Evolutionary conservation across 139 green algal genomes (phyloP), one percentile per base, ranked within the genome.

Genomic region (Raphidocelis subcapitata): DNA sequence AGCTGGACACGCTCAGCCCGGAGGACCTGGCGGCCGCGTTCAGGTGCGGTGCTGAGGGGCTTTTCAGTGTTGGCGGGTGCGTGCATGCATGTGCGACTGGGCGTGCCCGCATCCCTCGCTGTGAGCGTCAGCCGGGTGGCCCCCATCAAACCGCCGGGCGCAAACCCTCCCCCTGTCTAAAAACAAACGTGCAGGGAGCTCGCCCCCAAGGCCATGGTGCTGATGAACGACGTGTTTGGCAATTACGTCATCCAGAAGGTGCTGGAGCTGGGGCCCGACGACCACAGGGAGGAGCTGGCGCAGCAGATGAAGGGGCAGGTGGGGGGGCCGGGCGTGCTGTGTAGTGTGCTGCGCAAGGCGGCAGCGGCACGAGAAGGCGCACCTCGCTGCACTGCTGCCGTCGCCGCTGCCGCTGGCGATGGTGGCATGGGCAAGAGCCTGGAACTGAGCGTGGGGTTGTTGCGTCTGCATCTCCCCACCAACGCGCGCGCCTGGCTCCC

Each of bases 171-270:
- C n/a, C n/a, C n/a, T n/a, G n/a, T n/a, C n/a, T n/a, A n/a, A n/a
- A n/a, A n/a, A n/a, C n/a, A n/a, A n/a, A n/a, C n/a, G n/a, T n/a
- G n/a, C 41, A 51, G 47, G 21, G 72, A 78, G 72, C 20, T 78
- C 3, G 51, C 62, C 18, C 72, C 72, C 62, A 72, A 72, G 54
- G 72, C 24, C 29, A 69, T 93, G 62, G 73, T 72, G 35, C 89
- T 98, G 12, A 95, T 97, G 83, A 91, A 86, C 2, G 93, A 98
- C 73, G 90, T 96, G 51, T 97, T 97, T 86, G 88, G 87, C 37
- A 93, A 94, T 75, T 93, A 93, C 65, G 90, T 96, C 24, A 88
- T 96, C 5, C 91, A 97, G 79, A 89, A 89, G 78, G 88, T 96
- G 51, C 81, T 97, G 69, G 90, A 97, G 76, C 77, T 90, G 54